These are phyloP conservation scores for Inga leiocalycina DNA, from an alignment of 306 rosid species.

Conservation along the genomic window DNA sequence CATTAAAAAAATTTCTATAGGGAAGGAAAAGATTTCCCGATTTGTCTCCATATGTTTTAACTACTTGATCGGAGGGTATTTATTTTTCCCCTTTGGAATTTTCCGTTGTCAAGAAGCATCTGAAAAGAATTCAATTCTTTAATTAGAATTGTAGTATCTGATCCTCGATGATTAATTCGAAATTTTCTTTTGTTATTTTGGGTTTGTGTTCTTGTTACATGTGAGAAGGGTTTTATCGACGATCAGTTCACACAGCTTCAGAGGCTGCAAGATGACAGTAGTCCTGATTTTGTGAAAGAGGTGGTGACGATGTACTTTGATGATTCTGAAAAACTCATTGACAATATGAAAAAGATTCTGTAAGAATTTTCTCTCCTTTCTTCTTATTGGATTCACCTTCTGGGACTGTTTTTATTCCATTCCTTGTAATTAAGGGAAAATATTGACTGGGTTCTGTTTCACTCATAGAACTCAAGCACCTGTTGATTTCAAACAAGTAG, in stretches of 20 bases:
- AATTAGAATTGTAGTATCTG: neutral
- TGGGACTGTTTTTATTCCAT: neutral
- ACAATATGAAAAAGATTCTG: neutral
- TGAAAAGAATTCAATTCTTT: neutral
- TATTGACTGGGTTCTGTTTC: conserved; percentile 16
- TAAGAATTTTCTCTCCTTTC: neutral
- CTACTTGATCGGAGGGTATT: neutral
- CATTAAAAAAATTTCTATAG: neutral
- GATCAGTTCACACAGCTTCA: conserved; percentile 24
- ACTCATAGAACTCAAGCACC: conserved; percentile 11
- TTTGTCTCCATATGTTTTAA: neutral
- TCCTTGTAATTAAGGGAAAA: neutral
- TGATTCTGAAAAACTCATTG: conserved; percentile 16
- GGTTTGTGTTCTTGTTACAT: neutral
- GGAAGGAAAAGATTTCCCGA: neutral
- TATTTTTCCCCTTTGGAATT: neutral
- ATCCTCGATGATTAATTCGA: neutral
- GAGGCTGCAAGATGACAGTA: conserved; percentile 22
- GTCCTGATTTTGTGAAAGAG: conserved; percentile 22
- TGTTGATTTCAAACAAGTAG: conserved; percentile 65
- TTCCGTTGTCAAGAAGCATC: neutral
- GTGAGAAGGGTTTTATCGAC: conserved; percentile 9
- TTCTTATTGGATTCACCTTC: neutral
- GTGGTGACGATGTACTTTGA: conserved; percentile 20
- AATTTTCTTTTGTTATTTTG: neutral